These are phyloP conservation scores for Clausena lansium DNA, from an alignment of 345 rosid genomes.

Conservation along the genomic window DNA sequence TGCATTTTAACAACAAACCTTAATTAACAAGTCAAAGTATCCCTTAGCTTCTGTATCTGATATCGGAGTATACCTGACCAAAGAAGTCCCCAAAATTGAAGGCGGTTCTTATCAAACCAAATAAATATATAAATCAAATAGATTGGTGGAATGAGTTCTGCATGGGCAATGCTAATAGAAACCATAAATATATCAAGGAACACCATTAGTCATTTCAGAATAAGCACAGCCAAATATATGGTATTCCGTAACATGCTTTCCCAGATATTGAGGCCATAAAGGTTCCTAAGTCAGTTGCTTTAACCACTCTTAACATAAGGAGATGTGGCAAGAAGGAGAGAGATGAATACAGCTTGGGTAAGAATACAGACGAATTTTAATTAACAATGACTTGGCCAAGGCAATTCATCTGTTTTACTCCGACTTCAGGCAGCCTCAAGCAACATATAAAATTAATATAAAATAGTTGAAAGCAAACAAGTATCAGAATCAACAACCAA, in stretches of 20 bases:
- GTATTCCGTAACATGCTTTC: neutral
- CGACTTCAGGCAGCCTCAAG: neutral
- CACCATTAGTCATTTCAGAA: slow-evolving; percentile 7
- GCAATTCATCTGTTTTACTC: neutral
- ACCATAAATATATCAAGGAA: neutral
- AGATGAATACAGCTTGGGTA: neutral
- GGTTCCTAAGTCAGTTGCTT: neutral
- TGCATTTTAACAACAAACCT: slow-evolving; percentile 45
- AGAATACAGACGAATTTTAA: neutral
- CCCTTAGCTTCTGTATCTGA: slow-evolving; percentile 92
- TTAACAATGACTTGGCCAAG: neutral
- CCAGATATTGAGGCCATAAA: neutral
- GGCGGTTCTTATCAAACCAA: neutral
- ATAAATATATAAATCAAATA: neutral
- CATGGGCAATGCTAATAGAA: too few relatives aligned
- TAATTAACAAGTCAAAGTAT: slow-evolving; percentile 79
- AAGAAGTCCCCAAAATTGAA: slow-evolving; percentile 13
- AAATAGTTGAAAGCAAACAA: neutral
- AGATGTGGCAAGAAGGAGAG: neutral
- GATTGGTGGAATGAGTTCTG: too few relatives aligned
- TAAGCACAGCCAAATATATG: neutral
- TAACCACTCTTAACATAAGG: neutral
- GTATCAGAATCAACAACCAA: slow-evolving; percentile 14
- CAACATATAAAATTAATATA: neutral
- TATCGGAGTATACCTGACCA: slow-evolving; percentile 85